Percentiles rank a stretch among this genome's conserved stretches.
Evolutionary conservation across 2,329 filamentous ascomycete genomes (phyloP).

Genomic region (Trichoderma citrinoviride): DNA sequence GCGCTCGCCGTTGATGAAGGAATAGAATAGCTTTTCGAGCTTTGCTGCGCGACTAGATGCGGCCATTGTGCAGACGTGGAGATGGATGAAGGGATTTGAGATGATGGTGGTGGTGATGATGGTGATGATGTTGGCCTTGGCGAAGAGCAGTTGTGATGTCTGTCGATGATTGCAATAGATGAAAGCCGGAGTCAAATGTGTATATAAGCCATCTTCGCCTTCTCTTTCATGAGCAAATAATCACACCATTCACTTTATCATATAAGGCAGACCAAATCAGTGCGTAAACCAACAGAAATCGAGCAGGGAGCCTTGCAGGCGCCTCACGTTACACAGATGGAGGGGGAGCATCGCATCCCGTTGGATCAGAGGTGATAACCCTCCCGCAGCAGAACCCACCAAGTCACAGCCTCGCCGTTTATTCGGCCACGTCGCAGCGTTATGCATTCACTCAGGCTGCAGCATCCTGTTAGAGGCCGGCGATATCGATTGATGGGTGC

Average conservation of each 20-base stretch:
- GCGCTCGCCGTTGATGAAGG: conserved; percentile 17
- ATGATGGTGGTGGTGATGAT: background rate
- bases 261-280: background rate
- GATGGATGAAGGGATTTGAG: background rate
- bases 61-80: background rate
- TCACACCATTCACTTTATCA: background rate
- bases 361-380: background rate
- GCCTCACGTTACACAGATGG: background rate
- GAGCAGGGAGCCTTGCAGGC: background rate
- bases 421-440: background rate
- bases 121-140: background rate
- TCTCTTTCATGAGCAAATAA: background rate
- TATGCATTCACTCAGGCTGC: background rate
- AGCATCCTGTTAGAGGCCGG: background rate
- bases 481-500: background rate
- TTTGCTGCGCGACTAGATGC: background rate
- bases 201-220: background rate
- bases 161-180: background rate
- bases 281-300: background rate
- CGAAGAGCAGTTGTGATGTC: too few relatives aligned
- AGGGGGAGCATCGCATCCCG: background rate
- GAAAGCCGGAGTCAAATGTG: background rate
- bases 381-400: conserved; percentile 6
- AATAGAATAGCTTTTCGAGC: conserved; percentile 21
- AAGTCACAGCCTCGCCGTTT: conserved; percentile 8